Evolutionary conservation across 1,139 yeast species (phyloP).

Genomic region (Diutina siamensis): DNA sequence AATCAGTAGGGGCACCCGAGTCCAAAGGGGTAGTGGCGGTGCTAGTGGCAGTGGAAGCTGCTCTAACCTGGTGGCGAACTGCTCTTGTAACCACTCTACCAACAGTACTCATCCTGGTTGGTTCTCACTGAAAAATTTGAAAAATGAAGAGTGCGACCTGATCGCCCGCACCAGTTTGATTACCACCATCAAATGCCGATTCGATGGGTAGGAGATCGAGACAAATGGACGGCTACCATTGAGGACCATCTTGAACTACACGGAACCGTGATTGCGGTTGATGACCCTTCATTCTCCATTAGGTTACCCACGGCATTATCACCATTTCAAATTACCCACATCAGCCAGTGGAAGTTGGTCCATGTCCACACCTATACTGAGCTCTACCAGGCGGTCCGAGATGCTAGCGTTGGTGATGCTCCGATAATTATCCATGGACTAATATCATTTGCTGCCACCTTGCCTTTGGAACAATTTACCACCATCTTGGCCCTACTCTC

Average conservation of each 20-base stretch:
- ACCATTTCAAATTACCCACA: not conserved
- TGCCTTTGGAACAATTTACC: not conserved
- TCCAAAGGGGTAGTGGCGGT: not conserved
- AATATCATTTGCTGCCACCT: not conserved
- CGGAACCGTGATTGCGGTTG: not conserved
- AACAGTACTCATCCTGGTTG: not conserved
- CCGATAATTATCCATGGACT: slow-evolving; percentile 1
- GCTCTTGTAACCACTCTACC: not conserved
- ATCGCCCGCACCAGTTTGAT: not conserved
- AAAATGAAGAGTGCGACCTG: not conserved
- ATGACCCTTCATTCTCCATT: not conserved
- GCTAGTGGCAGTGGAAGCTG: not conserved
- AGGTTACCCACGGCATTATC: not conserved
- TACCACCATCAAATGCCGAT: not conserved
- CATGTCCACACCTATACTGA: not conserved
- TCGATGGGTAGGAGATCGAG: not conserved
- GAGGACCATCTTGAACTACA: not conserved
- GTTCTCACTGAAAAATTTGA: slow-evolving; percentile 2
- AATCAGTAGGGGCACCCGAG: no score
- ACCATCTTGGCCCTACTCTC: not conserved
- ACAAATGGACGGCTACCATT: not conserved
- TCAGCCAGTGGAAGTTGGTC: not conserved
- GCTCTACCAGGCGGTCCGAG: not conserved
- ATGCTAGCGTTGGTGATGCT: not conserved
- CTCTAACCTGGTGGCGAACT: slow-evolving; percentile 3